These are phyloP conservation scores for Apiospora pterosperma DNA, from an alignment of 2,329 filamentous ascomycete genomes.

Conservation along the genomic window DNA sequence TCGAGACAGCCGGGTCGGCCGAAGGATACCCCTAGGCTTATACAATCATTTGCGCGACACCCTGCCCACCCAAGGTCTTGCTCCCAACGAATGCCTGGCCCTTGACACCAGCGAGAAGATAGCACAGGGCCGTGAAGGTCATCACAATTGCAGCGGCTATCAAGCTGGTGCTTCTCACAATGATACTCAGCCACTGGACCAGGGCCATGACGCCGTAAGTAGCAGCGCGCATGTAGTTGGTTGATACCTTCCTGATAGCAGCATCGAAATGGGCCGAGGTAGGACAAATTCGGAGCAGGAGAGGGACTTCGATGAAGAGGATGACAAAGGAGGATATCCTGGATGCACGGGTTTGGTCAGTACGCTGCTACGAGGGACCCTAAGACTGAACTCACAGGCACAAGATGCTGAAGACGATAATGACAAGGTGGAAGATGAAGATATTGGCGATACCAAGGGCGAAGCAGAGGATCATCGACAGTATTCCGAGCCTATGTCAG, in stretches of 20 bases:
- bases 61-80: slow-evolving; percentile 92
- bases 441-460: slow-evolving; percentile 67
- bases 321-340: slow-evolving; percentile 71
- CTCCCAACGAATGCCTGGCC: slow-evolving; percentile 85
- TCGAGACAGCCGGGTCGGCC: neutral
- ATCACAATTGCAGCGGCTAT: slow-evolving; percentile 85
- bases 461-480: slow-evolving; percentile 69
- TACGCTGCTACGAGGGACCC: neutral
- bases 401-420: slow-evolving; percentile 47
- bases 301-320: slow-evolving; percentile 84
- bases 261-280: slow-evolving; percentile 86
- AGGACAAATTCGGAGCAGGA: slow-evolving; percentile 95
- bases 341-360: neutral
- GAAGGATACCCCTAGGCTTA: slow-evolving; percentile 36
- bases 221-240: slow-evolving; percentile 92
- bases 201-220: slow-evolving; percentile 80
- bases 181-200: slow-evolving; percentile 80
- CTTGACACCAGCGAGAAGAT: slow-evolving; percentile 74
- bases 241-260: slow-evolving; percentile 87
- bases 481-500: slow-evolving; percentile 57
- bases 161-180: slow-evolving; percentile 63
- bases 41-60: slow-evolving; percentile 97
- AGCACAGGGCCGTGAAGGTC: slow-evolving; percentile 74
- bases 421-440: slow-evolving; percentile 47
- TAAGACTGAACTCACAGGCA: slow-evolving; percentile 40